Percentiles rank a stretch among this genome's conserved stretches.
Conservation (phyloP, 2,329 filamentous ascomycete species). For the Nigrograna mackinnonii region DNA sequence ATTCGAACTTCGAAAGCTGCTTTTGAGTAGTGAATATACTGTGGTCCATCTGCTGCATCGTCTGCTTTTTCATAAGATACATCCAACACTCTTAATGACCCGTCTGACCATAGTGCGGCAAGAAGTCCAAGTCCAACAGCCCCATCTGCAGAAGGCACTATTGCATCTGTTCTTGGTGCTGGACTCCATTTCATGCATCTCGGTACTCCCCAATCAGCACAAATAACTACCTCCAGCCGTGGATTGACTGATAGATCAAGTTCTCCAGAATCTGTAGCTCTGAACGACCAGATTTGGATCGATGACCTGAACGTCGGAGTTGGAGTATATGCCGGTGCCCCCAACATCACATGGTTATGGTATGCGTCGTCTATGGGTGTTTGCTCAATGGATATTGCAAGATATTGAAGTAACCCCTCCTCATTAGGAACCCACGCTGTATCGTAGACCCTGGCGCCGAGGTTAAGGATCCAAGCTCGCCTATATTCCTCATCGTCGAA, state of each 20-base stretch:
- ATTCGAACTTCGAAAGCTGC: slow-evolving; percentile 56
- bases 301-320: slow-evolving; percentile 52
- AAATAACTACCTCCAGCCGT: slow-evolving; percentile 54
- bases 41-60: slow-evolving; percentile 7
- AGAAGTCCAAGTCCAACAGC: slow-evolving; percentile 54
- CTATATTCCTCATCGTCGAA: slow-evolving; percentile 30
- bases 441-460: slow-evolving; percentile 58
- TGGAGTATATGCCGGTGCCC: slow-evolving; percentile 55
- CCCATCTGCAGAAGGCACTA: slow-evolving; percentile 35
- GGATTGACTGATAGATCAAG: slow-evolving; percentile 51
- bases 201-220: slow-evolving; percentile 60
- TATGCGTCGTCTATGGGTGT: slow-evolving; percentile 18
- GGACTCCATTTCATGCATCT: slow-evolving; percentile 62
- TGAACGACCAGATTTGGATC: slow-evolving; percentile 64
- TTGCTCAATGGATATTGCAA: slow-evolving; percentile 52
- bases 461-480: slow-evolving; percentile 59
- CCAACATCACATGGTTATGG: slow-evolving; percentile 32
- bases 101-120: slow-evolving; percentile 63
- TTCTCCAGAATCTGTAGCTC: slow-evolving; percentile 39
- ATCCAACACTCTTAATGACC: slow-evolving; percentile 58
- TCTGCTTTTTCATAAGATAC: slow-evolving; percentile 33
- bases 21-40: slow-evolving; percentile 46
- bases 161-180: no score
- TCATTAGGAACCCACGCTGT: slow-evolving; percentile 49
- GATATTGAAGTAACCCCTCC: slow-evolving; percentile 55